These are phyloP conservation scores for Mortierella alpina DNA, from an alignment of 192 early-diverging fungal species.

Conservation along the genomic window DNA sequence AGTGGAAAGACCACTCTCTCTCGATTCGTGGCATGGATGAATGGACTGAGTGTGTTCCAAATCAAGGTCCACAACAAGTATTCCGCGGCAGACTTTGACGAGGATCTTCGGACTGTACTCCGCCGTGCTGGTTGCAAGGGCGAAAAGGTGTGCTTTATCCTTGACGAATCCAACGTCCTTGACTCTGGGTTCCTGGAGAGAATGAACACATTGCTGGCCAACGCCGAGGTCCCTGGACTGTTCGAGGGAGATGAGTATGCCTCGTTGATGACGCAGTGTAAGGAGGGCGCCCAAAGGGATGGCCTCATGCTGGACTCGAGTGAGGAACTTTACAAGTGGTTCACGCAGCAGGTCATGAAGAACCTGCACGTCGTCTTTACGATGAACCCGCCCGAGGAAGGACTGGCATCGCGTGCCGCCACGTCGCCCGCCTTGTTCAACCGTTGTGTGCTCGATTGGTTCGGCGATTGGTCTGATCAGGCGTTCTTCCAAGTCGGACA, in stretches of 20 bases:
- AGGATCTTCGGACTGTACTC: constrained; percentile 92
- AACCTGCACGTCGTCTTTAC: constrained; percentile 99
- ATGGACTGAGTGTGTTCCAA: constrained; percentile 95
- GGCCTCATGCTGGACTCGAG: constrained; percentile 92
- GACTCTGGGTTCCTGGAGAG: constrained; percentile 98
- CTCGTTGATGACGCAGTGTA: constrained; percentile 93
- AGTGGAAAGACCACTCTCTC: constrained; percentile 98
- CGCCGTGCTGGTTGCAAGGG: constrained; percentile 94
- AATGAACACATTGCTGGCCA: constrained; percentile 99
- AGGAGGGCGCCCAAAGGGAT: constrained; percentile 93
- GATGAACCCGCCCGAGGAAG: constrained; percentile 98
- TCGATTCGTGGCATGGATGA: constrained; percentile 99
- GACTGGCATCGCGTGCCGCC: constrained; percentile 90
- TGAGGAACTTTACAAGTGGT: constrained; percentile 99
- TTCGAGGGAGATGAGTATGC: constrained; percentile 99
- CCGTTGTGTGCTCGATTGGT: constrained; percentile 99
- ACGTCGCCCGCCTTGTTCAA: constrained; percentile 99
- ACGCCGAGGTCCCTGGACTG: constrained; percentile 97
- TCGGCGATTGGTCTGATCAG: constrained; percentile 98
- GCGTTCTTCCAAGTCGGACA: constrained; percentile 98
- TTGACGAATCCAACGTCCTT: constrained; percentile 98
- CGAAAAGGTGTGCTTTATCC: constrained; percentile 97
- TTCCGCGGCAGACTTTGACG: constrained; percentile 96
- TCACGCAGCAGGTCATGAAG: constrained; percentile 93
- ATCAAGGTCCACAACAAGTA: constrained; percentile 99